These are phyloP conservation scores for Lupinus albus DNA, from an alignment of 306 rosid genomes.

Conservation along the genomic window DNA sequence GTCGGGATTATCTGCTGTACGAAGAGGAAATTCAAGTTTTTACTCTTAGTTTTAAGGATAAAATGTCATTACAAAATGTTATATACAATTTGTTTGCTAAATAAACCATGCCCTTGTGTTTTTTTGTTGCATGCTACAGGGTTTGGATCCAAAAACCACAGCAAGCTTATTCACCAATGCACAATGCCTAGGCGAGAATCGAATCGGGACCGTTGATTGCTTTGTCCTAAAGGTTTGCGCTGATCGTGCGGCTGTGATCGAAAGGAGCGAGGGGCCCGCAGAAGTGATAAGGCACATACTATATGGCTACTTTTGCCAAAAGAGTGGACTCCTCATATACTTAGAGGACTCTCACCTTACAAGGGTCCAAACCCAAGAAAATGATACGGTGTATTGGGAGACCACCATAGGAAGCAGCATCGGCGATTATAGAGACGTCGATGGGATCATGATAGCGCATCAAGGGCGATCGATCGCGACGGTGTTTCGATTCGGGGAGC, in stretches of 20 bases:
- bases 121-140: constrained; percentile 46
- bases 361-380: constrained; percentile 62
- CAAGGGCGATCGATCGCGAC: constrained; percentile 91
- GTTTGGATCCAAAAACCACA: constrained; percentile 89
- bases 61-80: too few species aligned
- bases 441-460: constrained; percentile 79
- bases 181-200: constrained; percentile 84
- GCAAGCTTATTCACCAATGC: constrained; percentile 90
- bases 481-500: constrained; percentile 77
- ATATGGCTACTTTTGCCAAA: constrained; percentile 92
- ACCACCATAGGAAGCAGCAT: constrained; percentile 94
- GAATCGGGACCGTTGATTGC: constrained; percentile 80
- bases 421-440: constrained; percentile 77
- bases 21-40: too few species aligned
- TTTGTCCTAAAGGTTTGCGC: constrained; percentile 80
- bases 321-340: constrained; percentile 87
- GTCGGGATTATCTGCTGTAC: too few species aligned
- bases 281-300: constrained; percentile 89
- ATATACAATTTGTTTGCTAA: background rate
- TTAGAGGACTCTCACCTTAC: constrained; percentile 94
- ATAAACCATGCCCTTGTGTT: background rate
- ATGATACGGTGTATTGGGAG: constrained; percentile 84
- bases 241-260: constrained; percentile 78
- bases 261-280: constrained; percentile 84
- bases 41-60: too few species aligned